These are phyloP conservation scores for Cystobasidiaceae sp. DNA, from an alignment of 1,284 basidiomycete species.

Conservation along the genomic window DNA sequence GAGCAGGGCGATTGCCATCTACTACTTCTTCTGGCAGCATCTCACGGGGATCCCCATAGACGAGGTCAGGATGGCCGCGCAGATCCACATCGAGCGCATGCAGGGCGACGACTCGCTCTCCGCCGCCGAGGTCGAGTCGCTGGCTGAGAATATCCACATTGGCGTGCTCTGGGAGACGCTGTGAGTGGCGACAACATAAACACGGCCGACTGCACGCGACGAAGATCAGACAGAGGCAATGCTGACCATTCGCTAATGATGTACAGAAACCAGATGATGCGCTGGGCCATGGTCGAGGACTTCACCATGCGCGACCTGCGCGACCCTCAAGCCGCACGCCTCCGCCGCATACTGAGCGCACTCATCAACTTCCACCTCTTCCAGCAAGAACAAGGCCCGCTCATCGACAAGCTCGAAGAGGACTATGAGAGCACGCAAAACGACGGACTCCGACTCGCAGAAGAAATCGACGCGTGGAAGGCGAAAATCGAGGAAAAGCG, in stretches of 20 bases:
- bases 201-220: neutral
- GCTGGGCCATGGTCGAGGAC: slow-evolving; percentile 61
- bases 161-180: slow-evolving; percentile 23
- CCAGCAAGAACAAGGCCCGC: slow-evolving; percentile 61
- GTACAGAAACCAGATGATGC: slow-evolving; percentile 39
- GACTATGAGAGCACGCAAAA: slow-evolving; percentile 42
- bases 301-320: slow-evolving; percentile 70
- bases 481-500: slow-evolving; percentile 14
- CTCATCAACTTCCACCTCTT: slow-evolving; percentile 92
- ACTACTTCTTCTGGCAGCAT: slow-evolving; percentile 30
- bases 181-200: slow-evolving; percentile 16
- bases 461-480: slow-evolving; percentile 9
- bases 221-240: neutral
- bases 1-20: slow-evolving; percentile 18
- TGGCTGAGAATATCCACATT: slow-evolving; percentile 9
- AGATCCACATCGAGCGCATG: slow-evolving; percentile 17
- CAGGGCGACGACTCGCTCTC: slow-evolving; percentile 1
- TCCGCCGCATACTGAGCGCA: slow-evolving; percentile 68
- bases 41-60: slow-evolving; percentile 20
- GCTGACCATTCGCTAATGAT: neutral
- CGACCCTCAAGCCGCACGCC: slow-evolving; percentile 65
- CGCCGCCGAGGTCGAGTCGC: slow-evolving; percentile 2
- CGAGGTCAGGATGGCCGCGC: slow-evolving; percentile 21
- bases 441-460: neutral
- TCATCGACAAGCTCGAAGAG: slow-evolving; percentile 59